These are phyloP conservation scores for Saccharomyces kudriavzevii DNA, from an alignment of 805 yeast genomes.

Conservation along the genomic window DNA sequence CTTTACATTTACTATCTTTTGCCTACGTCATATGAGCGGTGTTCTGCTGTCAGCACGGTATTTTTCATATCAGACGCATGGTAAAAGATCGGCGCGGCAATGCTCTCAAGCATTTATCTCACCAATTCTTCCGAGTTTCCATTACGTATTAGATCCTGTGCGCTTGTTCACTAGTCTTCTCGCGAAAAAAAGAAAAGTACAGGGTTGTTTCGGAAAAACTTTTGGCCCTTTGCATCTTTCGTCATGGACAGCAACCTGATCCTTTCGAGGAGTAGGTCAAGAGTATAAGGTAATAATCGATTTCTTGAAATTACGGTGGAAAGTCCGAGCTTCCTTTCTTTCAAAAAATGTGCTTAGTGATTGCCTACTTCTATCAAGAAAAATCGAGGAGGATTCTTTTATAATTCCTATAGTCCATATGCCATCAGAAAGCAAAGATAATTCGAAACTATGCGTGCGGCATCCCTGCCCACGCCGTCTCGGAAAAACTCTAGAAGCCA, in stretches of 20 bases:
- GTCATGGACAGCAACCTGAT: neutral
- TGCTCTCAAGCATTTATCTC: neutral
- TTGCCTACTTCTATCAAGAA: neutral
- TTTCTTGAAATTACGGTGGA: neutral
- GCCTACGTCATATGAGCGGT: constrained; percentile 44
- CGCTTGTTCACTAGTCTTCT: constrained; percentile 51
- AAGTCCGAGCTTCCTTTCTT: neutral
- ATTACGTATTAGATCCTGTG: constrained; percentile 40
- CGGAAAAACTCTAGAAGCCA: neutral
- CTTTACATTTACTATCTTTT: constrained; percentile 48
- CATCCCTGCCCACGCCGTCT: neutral
- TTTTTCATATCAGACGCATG: neutral
- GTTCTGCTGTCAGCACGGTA: constrained; percentile 46
- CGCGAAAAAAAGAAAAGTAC: neutral
- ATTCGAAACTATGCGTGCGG: neutral
- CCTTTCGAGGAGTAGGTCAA: neutral
- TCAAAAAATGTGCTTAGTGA: neutral
- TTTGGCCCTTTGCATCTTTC: neutral
- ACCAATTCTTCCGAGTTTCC: neutral
- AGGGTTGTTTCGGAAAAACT: neutral
- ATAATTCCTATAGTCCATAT: neutral
- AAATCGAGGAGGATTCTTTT: neutral
- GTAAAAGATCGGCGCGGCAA: neutral
- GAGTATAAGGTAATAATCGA: neutral
- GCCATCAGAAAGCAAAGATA: neutral